These are phyloP conservation scores for Kwoniella pini DNA, from an alignment of 768 basidiomycete species.

Conservation along the genomic window DNA sequence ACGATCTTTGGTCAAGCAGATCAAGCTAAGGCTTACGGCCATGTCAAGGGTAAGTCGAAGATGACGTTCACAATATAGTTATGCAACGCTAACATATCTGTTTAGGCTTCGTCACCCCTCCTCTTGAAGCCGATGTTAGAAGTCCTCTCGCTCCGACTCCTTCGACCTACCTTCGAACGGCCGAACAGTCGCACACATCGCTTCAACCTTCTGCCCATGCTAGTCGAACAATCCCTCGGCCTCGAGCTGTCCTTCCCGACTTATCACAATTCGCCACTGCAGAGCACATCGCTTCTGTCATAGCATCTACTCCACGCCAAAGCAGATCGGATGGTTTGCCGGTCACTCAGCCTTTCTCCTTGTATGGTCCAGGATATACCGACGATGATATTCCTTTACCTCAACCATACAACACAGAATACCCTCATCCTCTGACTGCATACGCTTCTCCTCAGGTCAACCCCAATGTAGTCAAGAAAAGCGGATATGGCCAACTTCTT, in stretches of 20 bases:
- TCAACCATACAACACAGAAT: conserved; percentile 41
- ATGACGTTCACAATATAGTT: too few relatives aligned
- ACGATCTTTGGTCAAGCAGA: not conserved
- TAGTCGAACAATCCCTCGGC: too few relatives aligned
- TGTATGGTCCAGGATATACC: conserved; percentile 30
- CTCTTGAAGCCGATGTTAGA: too few relatives aligned
- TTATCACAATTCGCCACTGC: conserved; percentile 9
- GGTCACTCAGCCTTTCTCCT: conserved; percentile 32
- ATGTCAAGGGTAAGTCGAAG: too few relatives aligned
- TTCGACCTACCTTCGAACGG: too few relatives aligned
- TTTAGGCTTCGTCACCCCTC: too few relatives aligned
- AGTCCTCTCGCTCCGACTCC: too few relatives aligned
- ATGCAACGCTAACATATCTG: too few relatives aligned
- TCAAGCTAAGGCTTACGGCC: too few relatives aligned
- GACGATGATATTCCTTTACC: conserved; percentile 38
- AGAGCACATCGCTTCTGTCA: conserved; percentile 1
- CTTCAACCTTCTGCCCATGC: too few relatives aligned
- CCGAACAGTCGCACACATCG: too few relatives aligned
- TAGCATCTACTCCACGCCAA: conserved; percentile 1
- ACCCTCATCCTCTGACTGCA: conserved; percentile 45
- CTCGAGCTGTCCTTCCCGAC: conserved; percentile 3
- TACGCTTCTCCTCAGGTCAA: conserved; percentile 48
- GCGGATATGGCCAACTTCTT: conserved; percentile 30
- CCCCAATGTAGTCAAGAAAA: conserved; percentile 18
- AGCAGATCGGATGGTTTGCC: conserved; percentile 5